A percentile compares a stretch with the other conserved stretches of the same genome.
Conservation (phyloP, 257 asterid species). For the Coffea eugenioides region DNA sequence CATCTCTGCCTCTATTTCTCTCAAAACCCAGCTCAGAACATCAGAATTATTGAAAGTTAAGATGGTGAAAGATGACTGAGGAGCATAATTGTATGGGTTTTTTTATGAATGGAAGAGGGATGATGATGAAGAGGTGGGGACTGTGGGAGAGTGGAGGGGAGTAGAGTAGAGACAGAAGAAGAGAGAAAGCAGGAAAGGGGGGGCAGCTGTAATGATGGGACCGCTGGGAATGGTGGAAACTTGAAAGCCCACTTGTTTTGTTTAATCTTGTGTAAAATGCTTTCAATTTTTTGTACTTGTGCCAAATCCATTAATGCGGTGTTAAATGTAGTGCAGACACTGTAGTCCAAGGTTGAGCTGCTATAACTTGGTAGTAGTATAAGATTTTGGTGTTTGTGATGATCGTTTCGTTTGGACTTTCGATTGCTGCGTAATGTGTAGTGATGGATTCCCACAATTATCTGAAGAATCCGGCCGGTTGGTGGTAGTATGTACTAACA, state of each 20-base stretch:
- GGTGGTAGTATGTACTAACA: neutral
- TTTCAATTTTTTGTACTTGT: neutral
- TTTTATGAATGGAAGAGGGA: conserved; percentile 11
- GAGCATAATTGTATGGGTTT: conserved; percentile 12
- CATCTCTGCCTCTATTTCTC: conserved; percentile 28
- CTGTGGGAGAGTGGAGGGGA: neutral
- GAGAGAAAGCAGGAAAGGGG: neutral
- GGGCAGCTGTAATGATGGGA: conserved; percentile 59
- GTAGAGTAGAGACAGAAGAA: conserved; percentile 8
- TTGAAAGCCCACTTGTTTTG: conserved; percentile 27
- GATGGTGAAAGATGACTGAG: conserved; percentile 14
- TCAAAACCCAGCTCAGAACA: conserved; percentile 5
- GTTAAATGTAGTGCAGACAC: neutral
- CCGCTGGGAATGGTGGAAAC: conserved; percentile 36
- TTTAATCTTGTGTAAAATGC: neutral
- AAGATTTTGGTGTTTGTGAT: neutral
- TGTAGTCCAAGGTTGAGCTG: neutral
- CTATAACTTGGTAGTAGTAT: too few relatives aligned
- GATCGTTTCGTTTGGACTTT: neutral
- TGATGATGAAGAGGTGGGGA: conserved; percentile 26
- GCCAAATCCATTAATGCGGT: neutral
- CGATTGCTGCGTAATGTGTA: neutral
- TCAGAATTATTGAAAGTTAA: conserved; percentile 13
- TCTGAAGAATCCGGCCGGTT: neutral
- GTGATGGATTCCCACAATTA: neutral